phyloP scores from a whole-genome alignment of 805 yeast species.

The Wickerhamiella nectarea region DNA sequence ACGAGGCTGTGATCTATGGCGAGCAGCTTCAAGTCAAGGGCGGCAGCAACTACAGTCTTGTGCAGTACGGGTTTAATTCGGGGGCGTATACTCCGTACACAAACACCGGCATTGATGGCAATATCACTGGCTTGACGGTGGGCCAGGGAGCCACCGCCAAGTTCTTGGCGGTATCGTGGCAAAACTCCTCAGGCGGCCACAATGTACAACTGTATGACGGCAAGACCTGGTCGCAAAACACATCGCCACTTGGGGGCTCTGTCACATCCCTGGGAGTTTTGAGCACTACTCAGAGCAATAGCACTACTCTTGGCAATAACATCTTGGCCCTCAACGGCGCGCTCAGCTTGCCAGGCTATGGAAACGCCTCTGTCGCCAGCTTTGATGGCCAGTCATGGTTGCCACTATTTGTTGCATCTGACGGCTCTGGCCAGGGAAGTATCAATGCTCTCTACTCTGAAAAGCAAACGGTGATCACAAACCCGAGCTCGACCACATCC shows the following conservation, averaged over 20 bases:
- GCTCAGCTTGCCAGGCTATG: conserved; percentile 37
- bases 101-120: conserved; percentile 6
- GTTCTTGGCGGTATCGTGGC: conserved; percentile 34
- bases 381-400: conserved; percentile 56
- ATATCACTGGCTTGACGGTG: conserved; percentile 6
- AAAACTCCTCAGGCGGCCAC: conserved; percentile 22
- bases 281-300: conserved; percentile 26
- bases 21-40: conserved; percentile 31
- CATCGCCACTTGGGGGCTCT: conserved; percentile 22
- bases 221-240: conserved; percentile 35
- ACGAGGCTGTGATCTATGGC: conserved; percentile 38
- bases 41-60: conserved; percentile 31
- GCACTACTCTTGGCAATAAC: conserved; percentile 27
- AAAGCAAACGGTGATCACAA: conserved; percentile 11
- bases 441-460: conserved; percentile 26
- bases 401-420: conserved; percentile 36
- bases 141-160: conserved; percentile 22
- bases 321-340: conserved; percentile 47
- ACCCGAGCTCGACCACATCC: not conserved
- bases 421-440: conserved; percentile 16
- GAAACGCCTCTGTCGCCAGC: conserved; percentile 45
- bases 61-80: conserved; percentile 39
- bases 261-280: conserved; percentile 33
- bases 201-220: conserved; percentile 35
- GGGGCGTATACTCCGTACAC: conserved; percentile 17